These are phyloP conservation scores for Ustilago curta DNA, from an alignment of 1,284 basidiomycete genomes.

Conservation along the genomic window DNA sequence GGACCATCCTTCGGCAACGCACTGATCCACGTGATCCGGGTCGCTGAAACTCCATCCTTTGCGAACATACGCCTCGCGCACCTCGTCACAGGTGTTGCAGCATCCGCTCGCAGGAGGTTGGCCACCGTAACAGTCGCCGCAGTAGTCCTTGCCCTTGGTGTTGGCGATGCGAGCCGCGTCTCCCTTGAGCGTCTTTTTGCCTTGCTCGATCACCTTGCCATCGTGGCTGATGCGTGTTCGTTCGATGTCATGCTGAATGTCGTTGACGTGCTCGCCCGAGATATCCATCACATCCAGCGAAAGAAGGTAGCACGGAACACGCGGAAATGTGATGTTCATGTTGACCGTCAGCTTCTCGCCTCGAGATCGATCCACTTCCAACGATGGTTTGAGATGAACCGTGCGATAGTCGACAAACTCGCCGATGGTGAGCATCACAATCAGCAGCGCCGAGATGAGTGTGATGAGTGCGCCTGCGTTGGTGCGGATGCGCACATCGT, in stretches of 20 bases:
- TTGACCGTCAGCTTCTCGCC: constrained; percentile 93
- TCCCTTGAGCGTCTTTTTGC: constrained; percentile 56
- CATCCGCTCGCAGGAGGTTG: constrained; percentile 79
- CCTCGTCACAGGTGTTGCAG: constrained; percentile 96
- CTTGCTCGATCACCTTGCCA: constrained; percentile 71
- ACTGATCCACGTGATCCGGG: constrained; percentile 90
- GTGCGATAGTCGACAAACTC: constrained; percentile 96
- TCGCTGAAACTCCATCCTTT: constrained; percentile 94
- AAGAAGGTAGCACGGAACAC: constrained; percentile 88
- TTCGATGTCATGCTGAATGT: constrained; percentile 79
- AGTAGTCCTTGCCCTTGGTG: constrained; percentile 57
- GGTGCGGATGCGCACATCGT: constrained; percentile 68
- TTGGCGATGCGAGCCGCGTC: constrained; percentile 59
- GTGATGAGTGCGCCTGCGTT: constrained; percentile 75
- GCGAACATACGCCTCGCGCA: constrained; percentile 87
- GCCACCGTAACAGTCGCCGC: constrained; percentile 96
- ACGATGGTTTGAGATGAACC: constrained; percentile 74
- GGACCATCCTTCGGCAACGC: constrained; percentile 92
- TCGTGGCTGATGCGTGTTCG: constrained; percentile 81
- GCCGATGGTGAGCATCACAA: constrained; percentile 87
- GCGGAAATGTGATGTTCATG: constrained; percentile 93
- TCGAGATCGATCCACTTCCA: constrained; percentile 80
- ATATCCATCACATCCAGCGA: constrained; percentile 95
- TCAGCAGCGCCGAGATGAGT: constrained; percentile 88
- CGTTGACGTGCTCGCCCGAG: constrained; percentile 88